These are phyloP conservation scores for Corymbia citriodora DNA, from an alignment of 441 rosid genomes.

Conservation along the genomic window DNA sequence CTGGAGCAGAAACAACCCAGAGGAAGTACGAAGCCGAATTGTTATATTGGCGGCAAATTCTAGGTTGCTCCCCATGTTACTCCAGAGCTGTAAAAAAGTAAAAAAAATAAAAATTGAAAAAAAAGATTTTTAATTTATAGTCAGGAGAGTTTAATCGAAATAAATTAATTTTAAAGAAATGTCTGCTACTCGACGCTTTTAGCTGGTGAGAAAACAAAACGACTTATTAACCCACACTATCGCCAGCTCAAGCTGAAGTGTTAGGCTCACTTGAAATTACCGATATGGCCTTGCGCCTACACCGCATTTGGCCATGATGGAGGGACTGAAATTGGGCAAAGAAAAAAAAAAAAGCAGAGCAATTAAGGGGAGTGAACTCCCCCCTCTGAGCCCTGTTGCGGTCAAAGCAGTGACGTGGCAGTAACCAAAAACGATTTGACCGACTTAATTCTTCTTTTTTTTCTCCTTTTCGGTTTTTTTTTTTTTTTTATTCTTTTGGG, in stretches of 20 bases:
- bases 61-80: conserved; percentile 75
- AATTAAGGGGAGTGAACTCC: neutral
- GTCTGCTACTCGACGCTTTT: neutral
- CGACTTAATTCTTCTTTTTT: neutral
- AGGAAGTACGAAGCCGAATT: conserved; percentile 41
- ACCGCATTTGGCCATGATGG: neutral
- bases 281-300: neutral
- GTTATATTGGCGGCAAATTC: conserved; percentile 67
- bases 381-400: neutral
- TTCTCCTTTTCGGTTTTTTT: neutral
- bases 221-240: neutral
- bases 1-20: conserved; percentile 41
- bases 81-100: conserved; percentile 33
- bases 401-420: conserved; percentile 12
- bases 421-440: conserved; percentile 17
- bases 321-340: neutral
- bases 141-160: neutral
- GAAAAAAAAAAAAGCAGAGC: neutral
- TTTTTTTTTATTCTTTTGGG: neutral
- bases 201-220: neutral
- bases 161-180: neutral
- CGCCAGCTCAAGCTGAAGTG: neutral
- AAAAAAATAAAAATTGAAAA: neutral
- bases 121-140: neutral
- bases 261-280: neutral